Base-by-base conservation (phyloP, 2,329 filamentous ascomycete species). In the Botrytis tulipae region DNA sequence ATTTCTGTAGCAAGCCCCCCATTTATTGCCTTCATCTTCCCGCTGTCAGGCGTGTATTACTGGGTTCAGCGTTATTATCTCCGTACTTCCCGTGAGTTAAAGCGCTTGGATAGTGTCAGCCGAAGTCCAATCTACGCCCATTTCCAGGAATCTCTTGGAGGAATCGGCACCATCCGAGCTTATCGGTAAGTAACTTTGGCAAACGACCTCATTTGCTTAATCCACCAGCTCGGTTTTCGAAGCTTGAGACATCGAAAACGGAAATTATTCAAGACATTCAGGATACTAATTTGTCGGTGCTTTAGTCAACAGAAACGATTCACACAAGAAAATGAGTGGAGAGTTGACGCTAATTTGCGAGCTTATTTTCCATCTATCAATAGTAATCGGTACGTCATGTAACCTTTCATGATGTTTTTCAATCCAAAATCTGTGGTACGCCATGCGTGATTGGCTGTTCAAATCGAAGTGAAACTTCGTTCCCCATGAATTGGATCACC, bases 41-140 rank as follows among this genome's bases (percentile, higher is more conserved):
- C 96, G 2, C 86, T 99, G 69, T 88, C 88, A 72, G 87, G 89
- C 70, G 87, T 97, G 74, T 99, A 99, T 73, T 88, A 97, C 78
- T 97, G 91, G 84, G 97, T 98, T 79, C 96, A 99, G 83, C 91
- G 95, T 79, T 99, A 99, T 86, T 99, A 99, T 82, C 89, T 99
- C 67, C 90, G 95, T 76, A 98, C 96, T 22, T 99, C 96, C 74
- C 92, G 97, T 76, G 97, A 99, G 84, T 87, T 99, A 76, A 99
- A 99, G 86, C 89, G 96, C 77, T 87, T 99, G 74, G 96, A 99
- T 83, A 98, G 95, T 81, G 92, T 98, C 78, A 97, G 92, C 82
- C 91, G 94, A 79, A 98, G 95, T 82, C 97, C 97, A 40, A 97
- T 99, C 79, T 99, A 95, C 82, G 96, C 96, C 10, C 97, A 99